Evolutionary conservation across 352 stramenopile species (phyloP).

Genomic region (Nothophytophthora sp.): DNA sequence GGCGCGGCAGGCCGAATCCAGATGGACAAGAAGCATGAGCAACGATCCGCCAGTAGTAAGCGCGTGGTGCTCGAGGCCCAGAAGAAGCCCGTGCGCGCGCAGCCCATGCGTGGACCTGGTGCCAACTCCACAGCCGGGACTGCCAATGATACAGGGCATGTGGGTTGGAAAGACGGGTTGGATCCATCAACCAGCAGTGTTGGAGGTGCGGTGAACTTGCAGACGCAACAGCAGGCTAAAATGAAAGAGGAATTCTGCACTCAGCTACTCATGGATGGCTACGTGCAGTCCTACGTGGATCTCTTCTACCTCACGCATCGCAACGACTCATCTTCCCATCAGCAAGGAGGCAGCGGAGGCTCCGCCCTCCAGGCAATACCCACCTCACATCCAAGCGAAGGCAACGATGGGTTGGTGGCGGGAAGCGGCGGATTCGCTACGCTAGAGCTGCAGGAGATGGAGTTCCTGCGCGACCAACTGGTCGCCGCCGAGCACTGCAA

Average conservation of each 20-base stretch:
- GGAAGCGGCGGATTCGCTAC: constrained; percentile 2
- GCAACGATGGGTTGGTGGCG: neutral
- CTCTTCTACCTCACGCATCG: constrained; percentile 94
- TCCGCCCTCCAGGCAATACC: too few species aligned
- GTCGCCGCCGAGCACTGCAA: constrained; percentile 88
- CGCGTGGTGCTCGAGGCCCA: constrained; percentile 38
- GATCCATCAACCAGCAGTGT: too few species aligned
- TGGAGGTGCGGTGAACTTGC: constrained; percentile 14
- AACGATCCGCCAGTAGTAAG: too few species aligned
- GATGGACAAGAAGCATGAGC: too few species aligned
- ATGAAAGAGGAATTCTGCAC: constrained; percentile 84
- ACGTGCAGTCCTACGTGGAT: constrained; percentile 94
- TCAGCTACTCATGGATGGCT: constrained; percentile 86
- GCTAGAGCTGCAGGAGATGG: constrained; percentile 62
- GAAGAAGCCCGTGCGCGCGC: constrained; percentile 55
- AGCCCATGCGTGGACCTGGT: constrained; percentile 57
- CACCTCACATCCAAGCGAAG: neutral
- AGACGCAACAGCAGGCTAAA: constrained; percentile 47
- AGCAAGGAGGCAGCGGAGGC: constrained; percentile 6
- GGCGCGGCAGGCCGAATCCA: too few species aligned
- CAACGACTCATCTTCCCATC: constrained; percentile 30
- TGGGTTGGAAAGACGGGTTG: constrained; percentile 9
- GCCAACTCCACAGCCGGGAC: neutral
- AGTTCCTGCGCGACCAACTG: constrained; percentile 90
- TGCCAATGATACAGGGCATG: neutral